Evolutionary conservation across 2,329 filamentous ascomycete species (phyloP).

Genomic region (Emergomyces pasteurianus): DNA sequence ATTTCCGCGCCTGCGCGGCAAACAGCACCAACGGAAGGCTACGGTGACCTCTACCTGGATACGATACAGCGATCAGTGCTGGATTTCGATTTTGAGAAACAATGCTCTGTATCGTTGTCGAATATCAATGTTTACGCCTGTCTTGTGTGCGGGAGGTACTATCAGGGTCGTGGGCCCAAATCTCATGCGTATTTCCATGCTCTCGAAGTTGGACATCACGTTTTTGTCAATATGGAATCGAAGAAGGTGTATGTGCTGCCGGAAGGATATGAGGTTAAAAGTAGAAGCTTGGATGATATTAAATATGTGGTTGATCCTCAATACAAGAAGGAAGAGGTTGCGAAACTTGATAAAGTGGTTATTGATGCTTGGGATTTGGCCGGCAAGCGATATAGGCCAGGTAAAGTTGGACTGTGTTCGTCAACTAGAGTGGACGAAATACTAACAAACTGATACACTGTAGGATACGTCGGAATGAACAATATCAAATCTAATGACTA

Average conservation of each 20-base stretch:
- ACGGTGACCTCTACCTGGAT: constrained; percentile 93
- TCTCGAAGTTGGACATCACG: constrained; percentile 88
- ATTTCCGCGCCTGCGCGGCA: constrained; percentile 46
- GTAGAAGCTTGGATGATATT: constrained; percentile 91
- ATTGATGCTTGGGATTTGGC: constrained; percentile 59
- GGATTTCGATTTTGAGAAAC: constrained; percentile 98
- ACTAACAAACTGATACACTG: constrained; percentile 1
- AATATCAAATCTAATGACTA: constrained; percentile 99
- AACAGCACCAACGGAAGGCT: constrained; percentile 69
- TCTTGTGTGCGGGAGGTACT: constrained; percentile 95
- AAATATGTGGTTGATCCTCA: constrained; percentile 93
- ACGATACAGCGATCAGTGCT: constrained; percentile 87
- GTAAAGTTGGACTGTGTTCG: constrained; percentile 15
- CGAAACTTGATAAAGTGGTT: constrained; percentile 57
- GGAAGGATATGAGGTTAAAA: constrained; percentile 93
- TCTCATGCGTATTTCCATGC: constrained; percentile 97
- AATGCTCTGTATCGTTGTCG: constrained; percentile 88
- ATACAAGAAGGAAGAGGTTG: constrained; percentile 69
- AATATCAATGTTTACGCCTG: constrained; percentile 99
- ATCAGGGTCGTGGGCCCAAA: constrained; percentile 81
- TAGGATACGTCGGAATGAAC: constrained; percentile 91
- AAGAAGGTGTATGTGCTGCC: constrained; percentile 49
- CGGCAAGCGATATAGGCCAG: constrained; percentile 78
- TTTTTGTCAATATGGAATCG: constrained; percentile 87
- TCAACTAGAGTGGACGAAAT: background rate